Evolutionary conservation across 1,139 yeast species (phyloP), one percentile per base, ranked within the genome.

Genomic region (Pneumocystis oryctolagi): DNA sequence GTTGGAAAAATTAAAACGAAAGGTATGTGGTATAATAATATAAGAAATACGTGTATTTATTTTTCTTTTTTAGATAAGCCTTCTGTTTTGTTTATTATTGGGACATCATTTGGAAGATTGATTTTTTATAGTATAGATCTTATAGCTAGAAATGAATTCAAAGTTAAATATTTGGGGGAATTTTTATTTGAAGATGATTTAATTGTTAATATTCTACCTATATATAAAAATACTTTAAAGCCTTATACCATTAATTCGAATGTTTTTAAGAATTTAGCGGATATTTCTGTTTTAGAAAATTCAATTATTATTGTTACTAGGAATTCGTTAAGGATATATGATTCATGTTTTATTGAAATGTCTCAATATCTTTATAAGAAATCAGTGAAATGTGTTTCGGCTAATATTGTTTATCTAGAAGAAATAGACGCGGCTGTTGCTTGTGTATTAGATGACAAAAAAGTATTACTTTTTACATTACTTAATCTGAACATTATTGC

Each of bases 31-130:
- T 25, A 47, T 25, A 47, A 47, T 47, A 4, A 47, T 12, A 25
- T 9, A 47, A n/a, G 9, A 20, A 9, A 1, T 16, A 3, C 3
- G 18, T 32, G 35, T 39, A 14, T 56, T 63, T 58, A 31, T 58
- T 25, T 55, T 62, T 8, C 55, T 64, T 59, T 47, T 30, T n/a
- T 18, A 60, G 3, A 60, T 58, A 20, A 58, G 47, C 85, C 95
- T 0, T 84, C 89, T 28, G 81, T 92, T 61, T 71, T 87, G 39
- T 74, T 90, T 72, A 75, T 83, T 40, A 86, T 85, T 16, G 99
- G 98, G 35, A 86, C 97, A 0, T 82, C 83, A 64, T 76, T 77
- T 39, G 98, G 98, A 18, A 87, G 88, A 64, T 72, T 89, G 20
- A 69, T 85, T 35, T 79, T 84, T 0, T 87, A 82, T 73, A 84